These are phyloP conservation scores for Ilex paraguariensis DNA, from an alignment of 305 asterid species.

Conservation along the genomic window DNA sequence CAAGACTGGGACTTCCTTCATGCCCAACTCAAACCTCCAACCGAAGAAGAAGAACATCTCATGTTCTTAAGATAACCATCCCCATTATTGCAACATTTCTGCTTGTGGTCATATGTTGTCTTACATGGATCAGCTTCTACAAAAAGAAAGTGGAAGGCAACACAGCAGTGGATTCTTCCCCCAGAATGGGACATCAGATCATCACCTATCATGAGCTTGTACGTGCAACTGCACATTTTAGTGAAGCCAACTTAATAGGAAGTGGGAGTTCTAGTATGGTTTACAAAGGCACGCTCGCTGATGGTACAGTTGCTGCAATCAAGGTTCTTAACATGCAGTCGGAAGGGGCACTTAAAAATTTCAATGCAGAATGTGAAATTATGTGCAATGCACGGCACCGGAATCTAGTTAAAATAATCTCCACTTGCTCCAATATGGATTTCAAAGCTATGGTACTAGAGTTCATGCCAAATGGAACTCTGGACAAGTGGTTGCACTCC, in stretches of 20 bases:
- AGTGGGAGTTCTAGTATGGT: conserved; percentile 31
- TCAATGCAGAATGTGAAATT: conserved; percentile 35
- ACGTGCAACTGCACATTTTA: conserved; percentile 29
- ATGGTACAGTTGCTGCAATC: conserved; percentile 23
- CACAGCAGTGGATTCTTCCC: conserved; percentile 7
- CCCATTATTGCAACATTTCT: conserved; percentile 19
- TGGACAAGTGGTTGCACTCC: conserved; percentile 29
- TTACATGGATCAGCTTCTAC: conserved; percentile 16
- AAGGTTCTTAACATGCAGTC: conserved; percentile 28
- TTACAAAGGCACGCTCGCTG: conserved; percentile 24
- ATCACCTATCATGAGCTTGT: conserved; percentile 24
- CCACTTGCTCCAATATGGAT: conserved; percentile 31
- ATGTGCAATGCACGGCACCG: conserved; percentile 30
- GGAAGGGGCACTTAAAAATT: conserved; percentile 16
- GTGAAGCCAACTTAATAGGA: conserved; percentile 22
- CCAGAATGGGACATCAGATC: too few species aligned
- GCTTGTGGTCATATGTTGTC: conserved; percentile 6
- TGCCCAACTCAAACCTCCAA: conserved; percentile 20
- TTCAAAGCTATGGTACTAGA: conserved; percentile 32
- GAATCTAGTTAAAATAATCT: conserved; percentile 31
- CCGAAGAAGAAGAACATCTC: conserved; percentile 8
- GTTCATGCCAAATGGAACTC: conserved; percentile 40
- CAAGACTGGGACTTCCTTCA: conserved; percentile 13
- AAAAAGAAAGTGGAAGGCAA: conserved; percentile 4
- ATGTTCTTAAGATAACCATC: conserved; percentile 23